phyloP scores from a whole-genome alignment of 1,284 basidiomycete genomes.

The Rhodotorula sp. region DNA sequence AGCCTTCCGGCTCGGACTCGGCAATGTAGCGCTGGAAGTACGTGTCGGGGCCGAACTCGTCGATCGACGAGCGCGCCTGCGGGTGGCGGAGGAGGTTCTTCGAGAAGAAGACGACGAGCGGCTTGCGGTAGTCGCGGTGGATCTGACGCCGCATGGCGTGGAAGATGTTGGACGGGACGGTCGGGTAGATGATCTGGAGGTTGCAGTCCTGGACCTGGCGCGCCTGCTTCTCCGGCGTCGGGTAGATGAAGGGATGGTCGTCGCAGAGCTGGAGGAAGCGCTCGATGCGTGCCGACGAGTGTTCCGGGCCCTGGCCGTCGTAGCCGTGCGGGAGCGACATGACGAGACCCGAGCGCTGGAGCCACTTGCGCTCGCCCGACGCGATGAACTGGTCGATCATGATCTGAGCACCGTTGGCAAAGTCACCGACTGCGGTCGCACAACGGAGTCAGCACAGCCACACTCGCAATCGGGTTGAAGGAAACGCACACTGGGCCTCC shows the following conservation, averaged over 20 bases:
- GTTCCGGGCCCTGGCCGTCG: conserved; percentile 98
- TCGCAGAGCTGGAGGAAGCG: conserved; percentile 97
- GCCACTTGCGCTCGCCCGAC: conserved; percentile 96
- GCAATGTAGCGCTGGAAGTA: conserved; percentile 92
- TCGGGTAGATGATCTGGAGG: conserved; percentile 61
- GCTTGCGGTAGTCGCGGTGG: conserved; percentile 94
- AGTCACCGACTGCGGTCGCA: conserved; percentile 72
- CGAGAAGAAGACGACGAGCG: conserved; percentile 94
- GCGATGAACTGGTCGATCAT: conserved; percentile 99
- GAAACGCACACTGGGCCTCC: conserved; percentile 64
- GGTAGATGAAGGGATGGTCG: conserved; percentile 92
- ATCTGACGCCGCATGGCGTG: conserved; percentile 93
- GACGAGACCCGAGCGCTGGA: conserved; percentile 91
- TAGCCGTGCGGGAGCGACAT: conserved; percentile 94
- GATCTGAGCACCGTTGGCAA: conserved; percentile 93
- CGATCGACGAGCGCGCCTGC: conserved; percentile 77
- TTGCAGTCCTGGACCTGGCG: conserved; percentile 98
- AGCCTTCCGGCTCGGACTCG: conserved; percentile 69
- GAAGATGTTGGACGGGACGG: conserved; percentile 46
- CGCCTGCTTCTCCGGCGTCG: conserved; percentile 83
- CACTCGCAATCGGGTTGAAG: neutral
- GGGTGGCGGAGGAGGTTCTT: conserved; percentile 94
- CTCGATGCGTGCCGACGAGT: conserved; percentile 94
- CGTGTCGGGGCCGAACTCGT: conserved; percentile 85
- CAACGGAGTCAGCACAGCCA: neutral